A percentile compares a stretch with the other conserved stretches of the same genome.
Evolutionary conservation across 2,329 filamentous ascomycete species (phyloP).

Genomic region (Whalleya microplaca): DNA sequence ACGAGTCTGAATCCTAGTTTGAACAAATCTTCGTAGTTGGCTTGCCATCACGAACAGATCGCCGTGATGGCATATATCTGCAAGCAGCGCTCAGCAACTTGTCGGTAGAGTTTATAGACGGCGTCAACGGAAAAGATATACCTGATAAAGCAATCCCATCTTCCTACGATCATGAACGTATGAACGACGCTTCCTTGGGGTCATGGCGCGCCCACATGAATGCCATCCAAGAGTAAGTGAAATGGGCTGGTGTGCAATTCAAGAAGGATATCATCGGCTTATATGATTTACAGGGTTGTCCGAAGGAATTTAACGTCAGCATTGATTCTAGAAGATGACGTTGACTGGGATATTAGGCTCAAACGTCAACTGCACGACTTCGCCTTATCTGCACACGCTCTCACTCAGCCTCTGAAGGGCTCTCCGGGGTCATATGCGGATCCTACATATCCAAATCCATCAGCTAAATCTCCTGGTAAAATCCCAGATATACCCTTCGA

Average conservation of each 20-base stretch:
- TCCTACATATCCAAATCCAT: slow-evolving; percentile 31
- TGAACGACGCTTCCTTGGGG: slow-evolving; percentile 35
- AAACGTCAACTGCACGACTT: slow-evolving; percentile 43
- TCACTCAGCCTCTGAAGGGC: slow-evolving; percentile 25
- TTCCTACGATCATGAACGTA: slow-evolving; percentile 37
- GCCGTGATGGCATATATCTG: slow-evolving; percentile 53
- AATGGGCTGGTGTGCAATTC: neutral
- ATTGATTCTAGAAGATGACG: slow-evolving; percentile 52
- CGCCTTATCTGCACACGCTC: slow-evolving; percentile 24
- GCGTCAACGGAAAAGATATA: slow-evolving; percentile 45
- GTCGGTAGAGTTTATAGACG: slow-evolving; percentile 50
- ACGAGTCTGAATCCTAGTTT: slow-evolving; percentile 43
- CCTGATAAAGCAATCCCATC: slow-evolving; percentile 43
- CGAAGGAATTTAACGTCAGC: slow-evolving; percentile 46
- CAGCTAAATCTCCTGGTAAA: neutral
- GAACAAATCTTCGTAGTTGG: slow-evolving; percentile 56
- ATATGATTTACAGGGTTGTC: slow-evolving; percentile 42
- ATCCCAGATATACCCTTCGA: slow-evolving; percentile 23
- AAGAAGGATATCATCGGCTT: neutral
- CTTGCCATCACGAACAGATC: slow-evolving; percentile 52
- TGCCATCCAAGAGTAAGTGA: slow-evolving; percentile 37
- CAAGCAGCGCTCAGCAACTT: slow-evolving; percentile 50
- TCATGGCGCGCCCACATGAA: slow-evolving; percentile 47
- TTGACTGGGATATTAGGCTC: slow-evolving; percentile 53
- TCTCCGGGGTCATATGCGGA: slow-evolving; percentile 43